Evolutionary conservation across 2,329 filamentous ascomycete species (phyloP), one percentile per base, ranked within the genome.

Genomic region (Elsinoe australis): DNA sequence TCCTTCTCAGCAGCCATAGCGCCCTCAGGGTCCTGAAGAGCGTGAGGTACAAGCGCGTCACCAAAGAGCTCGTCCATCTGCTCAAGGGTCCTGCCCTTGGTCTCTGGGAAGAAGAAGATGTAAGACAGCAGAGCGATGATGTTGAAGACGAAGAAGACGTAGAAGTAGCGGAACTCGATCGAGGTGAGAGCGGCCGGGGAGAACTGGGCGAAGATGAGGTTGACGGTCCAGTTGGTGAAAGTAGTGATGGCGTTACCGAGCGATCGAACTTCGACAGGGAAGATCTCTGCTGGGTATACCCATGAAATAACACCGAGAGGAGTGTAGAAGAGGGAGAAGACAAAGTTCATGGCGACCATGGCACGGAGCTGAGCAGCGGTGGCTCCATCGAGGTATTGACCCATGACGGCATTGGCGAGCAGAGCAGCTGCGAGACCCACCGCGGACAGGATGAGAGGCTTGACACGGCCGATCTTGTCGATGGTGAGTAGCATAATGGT

Each of bases 81-180:
- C 24, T 53, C 53, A 3, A 55, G 39, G 5, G 53, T 54, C 35
- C 48, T 53, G 17, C 53, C 54, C 49, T 53, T 52, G 10, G 54
- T 56, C 49, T 55, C 53, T 15, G 54, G 55, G 26, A 51, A 57
- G 38, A 54, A 54, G 32, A 55, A 42, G 21, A 52, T 45, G 24
- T 55, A 55, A 35, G 44, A 50, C 26, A 60, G 14, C 17, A 65
- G 62, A 3, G 65, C 70, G 12, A 64, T 62, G 56, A 72, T 62
- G 51, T 73, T 74, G 56, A 74, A 72, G 5, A 67, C 71, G 33
- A 67, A 66, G 55, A 73, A 73, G 9, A 68, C 61, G 54, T 72
- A 73, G 35, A 72, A 76, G 55, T 74, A 77, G 15, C 62, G 58
- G 53, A 73, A 75, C 0, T 66, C 68, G 14, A 74, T 59, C 12